Conservation (phyloP, 176 grass and related monocot genomes). For the Themeda triandra region DNA sequence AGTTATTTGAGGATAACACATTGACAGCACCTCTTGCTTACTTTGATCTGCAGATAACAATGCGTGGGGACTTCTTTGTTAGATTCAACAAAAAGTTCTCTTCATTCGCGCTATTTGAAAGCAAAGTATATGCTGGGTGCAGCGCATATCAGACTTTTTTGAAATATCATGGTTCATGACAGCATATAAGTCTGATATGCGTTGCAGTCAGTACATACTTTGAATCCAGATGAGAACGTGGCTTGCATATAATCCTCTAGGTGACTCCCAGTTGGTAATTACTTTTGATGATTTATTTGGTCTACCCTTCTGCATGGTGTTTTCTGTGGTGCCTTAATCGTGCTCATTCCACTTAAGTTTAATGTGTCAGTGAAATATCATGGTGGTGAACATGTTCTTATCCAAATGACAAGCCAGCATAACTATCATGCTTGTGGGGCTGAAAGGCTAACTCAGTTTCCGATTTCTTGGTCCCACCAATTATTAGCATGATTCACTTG, state of each 20-base stretch:
- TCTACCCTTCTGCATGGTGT: neutral
- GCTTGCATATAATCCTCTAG: neutral
- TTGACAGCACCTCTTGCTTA: no score
- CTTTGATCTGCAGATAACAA: no score
- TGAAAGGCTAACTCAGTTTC: neutral
- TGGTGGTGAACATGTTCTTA: constrained; percentile 30
- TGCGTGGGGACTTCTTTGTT: no score
- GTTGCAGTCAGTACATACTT: no score
- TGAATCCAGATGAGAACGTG: no score
- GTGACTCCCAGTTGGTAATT: constrained; percentile 27
- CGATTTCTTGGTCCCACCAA: neutral
- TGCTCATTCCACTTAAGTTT: neutral
- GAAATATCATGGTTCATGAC: no score
- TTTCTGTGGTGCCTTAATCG: neutral
- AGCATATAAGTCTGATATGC: no score
- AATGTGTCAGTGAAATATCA: constrained; percentile 14
- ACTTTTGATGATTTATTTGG: neutral
- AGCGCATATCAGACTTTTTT: no score
- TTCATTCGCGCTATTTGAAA: no score
- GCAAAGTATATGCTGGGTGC: no score
- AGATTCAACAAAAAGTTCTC: no score
- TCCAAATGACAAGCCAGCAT: constrained; percentile 25
- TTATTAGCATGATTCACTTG: neutral
- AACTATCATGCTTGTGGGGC: neutral
- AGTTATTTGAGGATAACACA: no score